Evolutionary conservation across 1,284 basidiomycete species (phyloP).

Genomic region (Puccinia novopanici): DNA sequence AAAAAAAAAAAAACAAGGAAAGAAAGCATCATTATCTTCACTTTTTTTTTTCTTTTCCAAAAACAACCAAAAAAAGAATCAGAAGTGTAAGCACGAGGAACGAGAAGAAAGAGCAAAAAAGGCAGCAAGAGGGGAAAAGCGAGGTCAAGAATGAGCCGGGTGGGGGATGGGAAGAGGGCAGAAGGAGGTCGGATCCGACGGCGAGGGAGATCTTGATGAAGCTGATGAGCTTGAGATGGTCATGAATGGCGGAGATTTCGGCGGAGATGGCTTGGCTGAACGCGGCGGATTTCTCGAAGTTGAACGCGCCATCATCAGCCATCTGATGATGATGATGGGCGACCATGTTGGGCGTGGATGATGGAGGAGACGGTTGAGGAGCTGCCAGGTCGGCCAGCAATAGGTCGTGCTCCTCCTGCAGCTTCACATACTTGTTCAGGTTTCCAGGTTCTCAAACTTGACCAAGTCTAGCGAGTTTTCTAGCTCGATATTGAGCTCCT

Average conservation of each 20-base stretch:
- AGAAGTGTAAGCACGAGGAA: too few species aligned
- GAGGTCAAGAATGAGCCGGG: neutral
- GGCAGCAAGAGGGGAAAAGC: neutral
- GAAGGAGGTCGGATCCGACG: neutral
- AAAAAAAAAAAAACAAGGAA: neutral
- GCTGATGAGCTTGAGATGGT: neutral
- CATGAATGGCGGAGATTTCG: neutral
- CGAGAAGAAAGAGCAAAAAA: neutral
- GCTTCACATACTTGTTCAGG: neutral
- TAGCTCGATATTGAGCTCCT: conserved; percentile 35
- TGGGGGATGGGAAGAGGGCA: neutral
- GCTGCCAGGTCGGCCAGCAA: neutral
- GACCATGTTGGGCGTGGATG: neutral
- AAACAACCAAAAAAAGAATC: too few species aligned
- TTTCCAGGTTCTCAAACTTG: conserved; percentile 28
- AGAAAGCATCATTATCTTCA: neutral
- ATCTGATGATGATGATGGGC: neutral
- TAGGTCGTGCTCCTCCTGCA: neutral
- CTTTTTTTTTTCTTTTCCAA: too few species aligned
- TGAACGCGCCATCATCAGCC: neutral
- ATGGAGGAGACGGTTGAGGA: neutral
- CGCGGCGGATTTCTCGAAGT: neutral
- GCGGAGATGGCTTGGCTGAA: neutral
- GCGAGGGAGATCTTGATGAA: conserved; percentile 22
- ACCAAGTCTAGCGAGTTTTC: conserved; percentile 38